Percentiles rank a stretch among this genome's conserved stretches.
phyloP scores from a whole-genome alignment of 768 basidiomycete genomes.

The Amanita rubescens region DNA sequence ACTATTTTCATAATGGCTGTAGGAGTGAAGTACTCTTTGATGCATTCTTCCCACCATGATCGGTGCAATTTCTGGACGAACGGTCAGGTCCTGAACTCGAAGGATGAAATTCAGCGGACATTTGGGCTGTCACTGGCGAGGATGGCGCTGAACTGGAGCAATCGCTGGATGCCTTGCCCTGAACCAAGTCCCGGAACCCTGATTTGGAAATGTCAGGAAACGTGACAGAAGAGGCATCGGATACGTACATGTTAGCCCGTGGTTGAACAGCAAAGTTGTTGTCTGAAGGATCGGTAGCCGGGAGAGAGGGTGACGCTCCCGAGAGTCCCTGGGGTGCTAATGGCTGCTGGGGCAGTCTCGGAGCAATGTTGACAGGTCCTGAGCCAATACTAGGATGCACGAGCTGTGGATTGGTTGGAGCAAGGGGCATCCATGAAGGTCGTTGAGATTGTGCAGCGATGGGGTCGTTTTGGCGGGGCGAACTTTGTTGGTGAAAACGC shows the following conservation, averaged over 20 bases:
- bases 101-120: conserved; percentile 24
- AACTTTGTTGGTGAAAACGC: conserved; percentile 19
- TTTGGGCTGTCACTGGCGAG: conserved; percentile 47
- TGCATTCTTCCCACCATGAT: conserved; percentile 58
- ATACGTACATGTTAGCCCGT: conserved; percentile 8
- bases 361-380: conserved; percentile 9
- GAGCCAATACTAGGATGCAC: conserved; percentile 1
- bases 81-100: neutral
- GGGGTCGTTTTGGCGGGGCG: conserved; percentile 25
- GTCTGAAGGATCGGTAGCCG: conserved; percentile 18
- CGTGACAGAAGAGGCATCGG: neutral
- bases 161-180: conserved; percentile 57
- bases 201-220: neutral
- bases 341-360: conserved; percentile 8
- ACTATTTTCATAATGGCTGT: conserved; percentile 72
- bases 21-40: conserved; percentile 64
- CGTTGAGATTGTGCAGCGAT: conserved; percentile 39
- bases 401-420: conserved; percentile 2
- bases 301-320: conserved; percentile 15
- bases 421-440: conserved; percentile 37
- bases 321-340: conserved; percentile 11
- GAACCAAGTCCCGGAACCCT: conserved; percentile 31
- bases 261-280: conserved; percentile 6
- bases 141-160: conserved; percentile 65
- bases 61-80: conserved; percentile 48